Percentiles rank a stretch among this genome's conserved stretches.
These are phyloP conservation scores for Salix udensis DNA, from an alignment of 345 rosid genomes.

Conservation along the genomic window DNA sequence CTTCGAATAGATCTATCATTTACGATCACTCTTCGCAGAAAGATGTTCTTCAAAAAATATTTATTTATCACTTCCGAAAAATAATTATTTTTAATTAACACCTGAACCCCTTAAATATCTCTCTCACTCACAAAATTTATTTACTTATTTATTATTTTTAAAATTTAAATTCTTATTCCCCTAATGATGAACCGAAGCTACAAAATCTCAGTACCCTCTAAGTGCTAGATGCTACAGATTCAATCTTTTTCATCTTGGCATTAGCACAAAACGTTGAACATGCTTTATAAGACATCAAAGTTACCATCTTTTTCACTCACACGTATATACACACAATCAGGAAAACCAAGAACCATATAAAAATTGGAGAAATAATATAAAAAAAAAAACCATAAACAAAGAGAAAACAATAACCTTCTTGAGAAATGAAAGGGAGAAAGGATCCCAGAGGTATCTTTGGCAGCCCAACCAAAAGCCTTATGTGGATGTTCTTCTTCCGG, in stretches of 20 bases:
- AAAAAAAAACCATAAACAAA: neutral
- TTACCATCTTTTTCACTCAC: neutral
- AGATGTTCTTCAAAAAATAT: neutral
- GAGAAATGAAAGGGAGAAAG: constrained; percentile 80
- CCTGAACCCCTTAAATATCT: neutral
- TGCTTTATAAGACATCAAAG: neutral
- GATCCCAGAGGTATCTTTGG: constrained; percentile 59
- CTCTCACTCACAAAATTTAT: neutral
- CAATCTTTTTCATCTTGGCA: neutral
- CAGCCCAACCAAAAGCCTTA: constrained; percentile 81
- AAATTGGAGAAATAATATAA: neutral
- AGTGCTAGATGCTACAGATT: neutral
- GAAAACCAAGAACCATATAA: neutral
- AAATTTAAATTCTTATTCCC: neutral
- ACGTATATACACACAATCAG: neutral
- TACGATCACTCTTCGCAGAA: neutral
- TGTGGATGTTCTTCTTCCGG: constrained; percentile 61
- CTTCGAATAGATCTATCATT: neutral
- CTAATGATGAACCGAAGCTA: neutral
- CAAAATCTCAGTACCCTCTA: neutral
- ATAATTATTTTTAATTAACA: too few species aligned
- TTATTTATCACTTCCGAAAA: neutral
- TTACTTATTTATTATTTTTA: neutral
- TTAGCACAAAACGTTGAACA: neutral
- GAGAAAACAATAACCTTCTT: constrained; percentile 47